A percentile compares a stretch with the other conserved stretches of the same genome.
phyloP scores from a whole-genome alignment of 805 yeast species.

The Candida insectorum region DNA sequence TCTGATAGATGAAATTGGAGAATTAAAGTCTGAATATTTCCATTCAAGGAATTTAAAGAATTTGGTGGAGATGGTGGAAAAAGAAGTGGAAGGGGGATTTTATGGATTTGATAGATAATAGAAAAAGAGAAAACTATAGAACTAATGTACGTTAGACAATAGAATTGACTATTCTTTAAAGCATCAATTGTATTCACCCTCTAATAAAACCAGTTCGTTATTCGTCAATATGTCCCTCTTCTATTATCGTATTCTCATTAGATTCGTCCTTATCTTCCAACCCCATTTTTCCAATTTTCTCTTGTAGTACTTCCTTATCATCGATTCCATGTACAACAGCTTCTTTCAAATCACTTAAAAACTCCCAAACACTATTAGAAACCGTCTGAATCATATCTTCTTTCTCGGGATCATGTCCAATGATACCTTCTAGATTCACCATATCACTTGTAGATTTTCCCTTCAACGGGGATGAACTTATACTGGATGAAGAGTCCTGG shows the following conservation, averaged over 20 bases:
- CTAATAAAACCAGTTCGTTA: too few relatives aligned
- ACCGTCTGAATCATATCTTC: slow-evolving; percentile 42
- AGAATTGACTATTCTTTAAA: too few relatives aligned
- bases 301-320: too few relatives aligned
- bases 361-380: slow-evolving; percentile 40
- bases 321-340: too few relatives aligned
- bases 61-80: slow-evolving; percentile 42
- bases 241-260: too few relatives aligned
- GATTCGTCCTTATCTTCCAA: too few relatives aligned
- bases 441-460: slow-evolving; percentile 15
- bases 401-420: slow-evolving; percentile 10
- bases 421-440: slow-evolving; percentile 9
- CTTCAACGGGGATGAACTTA: slow-evolving; percentile 22
- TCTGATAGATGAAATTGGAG: slow-evolving; percentile 40
- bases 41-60: slow-evolving; percentile 49
- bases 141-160: too few relatives aligned
- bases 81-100: slow-evolving; percentile 40
- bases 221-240: too few relatives aligned
- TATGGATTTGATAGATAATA: slow-evolving; percentile 40
- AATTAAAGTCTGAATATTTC: slow-evolving; percentile 46
- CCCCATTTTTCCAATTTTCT: too few relatives aligned
- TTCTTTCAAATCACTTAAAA: slow-evolving; percentile 41
- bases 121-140: too few relatives aligned
- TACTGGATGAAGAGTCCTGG: slow-evolving; percentile 24
- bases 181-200: too few relatives aligned